Evolutionary conservation across 176 grass and related monocot species (phyloP).

Genomic region (Eleusine indica): DNA sequence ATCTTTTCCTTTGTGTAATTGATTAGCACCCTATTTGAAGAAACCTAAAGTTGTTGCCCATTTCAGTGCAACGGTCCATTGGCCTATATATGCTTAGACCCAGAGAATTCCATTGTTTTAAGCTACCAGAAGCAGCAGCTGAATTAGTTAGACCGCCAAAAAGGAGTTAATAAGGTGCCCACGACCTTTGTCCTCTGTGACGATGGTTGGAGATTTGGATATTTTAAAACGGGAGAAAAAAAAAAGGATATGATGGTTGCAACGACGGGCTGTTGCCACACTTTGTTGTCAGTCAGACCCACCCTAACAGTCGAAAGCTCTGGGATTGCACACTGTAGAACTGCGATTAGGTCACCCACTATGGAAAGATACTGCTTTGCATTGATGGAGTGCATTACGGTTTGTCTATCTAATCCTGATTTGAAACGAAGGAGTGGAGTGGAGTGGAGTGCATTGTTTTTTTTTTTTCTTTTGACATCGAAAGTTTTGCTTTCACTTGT

Average conservation of each 20-base stretch:
- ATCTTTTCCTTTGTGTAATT: neutral
- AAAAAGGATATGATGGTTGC: neutral
- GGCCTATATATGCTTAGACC: neutral
- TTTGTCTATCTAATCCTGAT: neutral
- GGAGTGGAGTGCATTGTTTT: neutral
- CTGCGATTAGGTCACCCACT: conserved; percentile 28
- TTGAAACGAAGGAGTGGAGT: neutral
- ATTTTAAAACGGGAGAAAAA: neutral
- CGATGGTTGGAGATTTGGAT: conserved; percentile 11
- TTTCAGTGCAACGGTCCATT: conserved; percentile 1
- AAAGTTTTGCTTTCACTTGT: neutral
- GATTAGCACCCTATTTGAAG: neutral
- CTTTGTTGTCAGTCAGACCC: conserved; percentile 31
- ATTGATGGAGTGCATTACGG: neutral
- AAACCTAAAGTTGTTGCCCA: conserved; percentile 17
- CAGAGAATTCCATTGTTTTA: neutral
- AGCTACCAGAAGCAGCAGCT: neutral
- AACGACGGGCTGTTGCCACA: neutral
- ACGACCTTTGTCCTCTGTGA: conserved; percentile 5
- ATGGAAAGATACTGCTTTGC: conserved; percentile 2
- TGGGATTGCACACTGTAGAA: neutral
- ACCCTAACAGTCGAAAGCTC: conserved; percentile 26
- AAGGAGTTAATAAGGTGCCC: conserved; percentile 1
- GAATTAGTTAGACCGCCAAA: conserved; percentile 12
- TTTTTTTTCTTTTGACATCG: neutral